Evolutionary conservation across 73 alveolate species (phyloP), one percentile per base, ranked within the genome.

Genomic region (Paramecium sonneborni): DNA sequence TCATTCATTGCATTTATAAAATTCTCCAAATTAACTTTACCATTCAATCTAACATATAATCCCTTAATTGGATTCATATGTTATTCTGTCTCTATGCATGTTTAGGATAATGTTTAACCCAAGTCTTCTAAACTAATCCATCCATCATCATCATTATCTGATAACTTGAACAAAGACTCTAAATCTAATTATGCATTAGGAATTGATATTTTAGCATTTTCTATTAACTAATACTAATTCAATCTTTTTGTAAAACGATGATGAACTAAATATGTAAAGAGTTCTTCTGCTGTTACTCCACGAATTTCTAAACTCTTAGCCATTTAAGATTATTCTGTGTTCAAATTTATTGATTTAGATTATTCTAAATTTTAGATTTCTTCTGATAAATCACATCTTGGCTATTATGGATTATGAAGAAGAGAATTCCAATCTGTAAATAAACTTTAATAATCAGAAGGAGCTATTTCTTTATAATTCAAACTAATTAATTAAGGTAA

Each of bases 81-180:
- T 32, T 32, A 20, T 39, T 76, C 72, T 21, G 35, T 38, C 38
- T 37, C 38, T 37, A 39, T 18, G 10, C 72, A 76, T 12, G 70
- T 24, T 14, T 38, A 39, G 6, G 6, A 6, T 76, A 76, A 76
- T 1, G 88, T 38, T 11, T 39, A 38, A 6, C 88, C 88, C 11
- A 76, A 38, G 35, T 76, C 88, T 1, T 76, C 88, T 41, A 76
- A 76, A 37, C 41, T 76, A 32, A 76, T 76, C 88, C 88, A 76
- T 21, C 88, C 88, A 76, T 76, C 88, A 7, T 76, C 24, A 76
- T 76, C 88, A 20, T 11, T 74, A 37, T 74, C 88, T 20, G 88
- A 39, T 39, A 76, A 6, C 1, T 39, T 38, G 23, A 76, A 76
- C 26, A 76, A 28, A 6, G 62, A 38, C 7, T 76, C 70, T 32